Base-by-base conservation (phyloP, 306 rosid genomes). In the Quercus engelmannii region DNA sequence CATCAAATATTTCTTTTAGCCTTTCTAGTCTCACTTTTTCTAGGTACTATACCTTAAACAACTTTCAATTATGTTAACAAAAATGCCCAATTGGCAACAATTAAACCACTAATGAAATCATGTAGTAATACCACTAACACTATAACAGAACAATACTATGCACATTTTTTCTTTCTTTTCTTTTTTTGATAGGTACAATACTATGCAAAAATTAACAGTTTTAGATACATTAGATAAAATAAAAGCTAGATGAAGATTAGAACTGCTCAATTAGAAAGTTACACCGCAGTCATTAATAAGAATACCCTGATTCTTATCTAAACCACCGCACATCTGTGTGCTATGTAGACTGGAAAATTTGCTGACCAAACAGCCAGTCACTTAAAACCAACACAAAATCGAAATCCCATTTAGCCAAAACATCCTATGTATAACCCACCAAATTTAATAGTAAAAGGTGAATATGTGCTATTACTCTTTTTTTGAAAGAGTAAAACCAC, bases 381-480 rank as follows among this genome's bases (percentile, higher is more conserved):
- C 55, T 54, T 51, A 73, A 23, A 73, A 70, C 61, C 74, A 75
- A 51, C 57, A 25, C 35, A 46, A 70, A 76, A 80, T 73, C 65
- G 68, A 78, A 79, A 78, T 31, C 55, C 77, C 54, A 49, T 49
- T 57, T 77, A 3, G 51, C 82, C 82, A 82, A 74, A 80, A 65
- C 71, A 79, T 73, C 74, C 85, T 81, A 81, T 80, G 87, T 78
- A 89, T 83, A 80, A 78, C 84, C 73, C 38, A 46, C 14, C 76
- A 49, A 74, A 71, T 51, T 67, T 28, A 55, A 78, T 74, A 80
- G 74, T 61, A 83, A 82, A 49, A 80, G 81, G 81, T 83, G 83
- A 83, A 52, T 86, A 90, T 87, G 83, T 90, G 88, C 91, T 86
- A 87, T 76, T 85, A 85, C 78, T 82, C 93, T 88, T 86, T 84